Conservation (phyloP, 352 stramenopile genomes). For the Pythium apleroticum region DNA sequence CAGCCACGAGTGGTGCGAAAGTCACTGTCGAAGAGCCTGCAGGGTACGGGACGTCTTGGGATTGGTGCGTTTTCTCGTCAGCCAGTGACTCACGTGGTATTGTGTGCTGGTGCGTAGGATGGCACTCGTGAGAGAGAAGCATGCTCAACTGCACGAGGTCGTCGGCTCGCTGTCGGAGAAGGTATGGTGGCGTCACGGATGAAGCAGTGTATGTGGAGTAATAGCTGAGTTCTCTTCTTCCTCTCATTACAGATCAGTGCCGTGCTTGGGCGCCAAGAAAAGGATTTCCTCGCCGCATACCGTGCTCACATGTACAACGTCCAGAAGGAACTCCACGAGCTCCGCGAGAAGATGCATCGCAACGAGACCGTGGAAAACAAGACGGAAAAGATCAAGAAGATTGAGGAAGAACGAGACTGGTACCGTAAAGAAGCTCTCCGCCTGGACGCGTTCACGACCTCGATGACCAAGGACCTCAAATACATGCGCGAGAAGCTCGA, state of each 20-base stretch:
- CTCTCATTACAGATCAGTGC: conserved; percentile 61
- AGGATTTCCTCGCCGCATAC: conserved; percentile 92
- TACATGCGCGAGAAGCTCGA: conserved; percentile 92
- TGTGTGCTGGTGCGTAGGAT: conserved; percentile 42
- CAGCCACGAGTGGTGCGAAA: conserved; percentile 9
- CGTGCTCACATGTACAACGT: conserved; percentile 96
- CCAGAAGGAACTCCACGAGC: conserved; percentile 92
- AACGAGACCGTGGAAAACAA: conserved; percentile 90
- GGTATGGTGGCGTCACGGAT: conserved; percentile 13
- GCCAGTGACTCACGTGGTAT: background rate
- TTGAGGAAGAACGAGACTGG: conserved; percentile 94
- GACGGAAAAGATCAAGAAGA: conserved; percentile 90
- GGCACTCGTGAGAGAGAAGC: conserved; percentile 71
- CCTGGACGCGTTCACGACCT: conserved; percentile 89
- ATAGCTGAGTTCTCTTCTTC: background rate
- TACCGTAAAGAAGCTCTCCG: conserved; percentile 91
- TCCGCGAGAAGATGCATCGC: conserved; percentile 86
- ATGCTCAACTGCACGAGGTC: conserved; percentile 78
- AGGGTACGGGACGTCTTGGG: conserved; percentile 31
- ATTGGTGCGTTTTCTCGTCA: background rate
- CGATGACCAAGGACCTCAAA: conserved; percentile 92
- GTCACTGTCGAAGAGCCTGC: conserved; percentile 39
- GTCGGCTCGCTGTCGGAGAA: conserved; percentile 85
- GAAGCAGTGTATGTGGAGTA: background rate
- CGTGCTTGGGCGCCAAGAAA: conserved; percentile 90